Evolutionary conservation across 2,329 filamentous ascomycete species (phyloP), one percentile per base, ranked within the genome.

Genomic region (Fusarium mundagurra): DNA sequence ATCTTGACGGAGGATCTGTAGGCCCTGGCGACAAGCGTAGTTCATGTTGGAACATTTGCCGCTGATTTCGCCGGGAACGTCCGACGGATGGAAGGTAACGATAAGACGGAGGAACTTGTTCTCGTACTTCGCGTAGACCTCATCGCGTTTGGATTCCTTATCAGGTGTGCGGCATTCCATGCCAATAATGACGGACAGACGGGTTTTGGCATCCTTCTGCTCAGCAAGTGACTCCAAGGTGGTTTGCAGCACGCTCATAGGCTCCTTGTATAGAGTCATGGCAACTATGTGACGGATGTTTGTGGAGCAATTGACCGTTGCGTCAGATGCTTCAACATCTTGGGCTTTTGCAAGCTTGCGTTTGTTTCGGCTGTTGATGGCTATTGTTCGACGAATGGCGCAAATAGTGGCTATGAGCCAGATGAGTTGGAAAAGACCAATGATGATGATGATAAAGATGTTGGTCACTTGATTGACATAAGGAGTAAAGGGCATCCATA

Each of bases 1-100:
- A 47, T 77, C 75, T 48, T 70, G 36, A 34, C 65, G 71, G 1
- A 73, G 69, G 3, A 66, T 67, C 17, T 73, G 69, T 17, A 73
- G 43, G 6, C 69, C 71, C 55, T 66, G 71, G 8, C 71, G 71
- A 53, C 71, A 73, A 18, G 71, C 71, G 38, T 73, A 70, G 51
- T 73, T 73, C 71, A 73, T 73, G 17, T 73, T 73, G 18, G 69
- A 73, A 11, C 71, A 73, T 22, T 73, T 73, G 22, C 71, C 71
- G 8, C 50, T 54, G 9, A 73, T 73, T 34, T 73, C 71, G 2
- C 69, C 69, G 8, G 69, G 45, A 44, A 70, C 33, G 1, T 27
- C 65, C 6, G 69, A 51, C 9, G 71, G 71, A 24, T 73, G 71
- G 1, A 73, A 73, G 12, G 71, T 73, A 16, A 73, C 51, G 3